These are phyloP conservation scores for Candolleomyces aberdarensis DNA, from an alignment of 768 basidiomycete genomes.

Conservation along the genomic window DNA sequence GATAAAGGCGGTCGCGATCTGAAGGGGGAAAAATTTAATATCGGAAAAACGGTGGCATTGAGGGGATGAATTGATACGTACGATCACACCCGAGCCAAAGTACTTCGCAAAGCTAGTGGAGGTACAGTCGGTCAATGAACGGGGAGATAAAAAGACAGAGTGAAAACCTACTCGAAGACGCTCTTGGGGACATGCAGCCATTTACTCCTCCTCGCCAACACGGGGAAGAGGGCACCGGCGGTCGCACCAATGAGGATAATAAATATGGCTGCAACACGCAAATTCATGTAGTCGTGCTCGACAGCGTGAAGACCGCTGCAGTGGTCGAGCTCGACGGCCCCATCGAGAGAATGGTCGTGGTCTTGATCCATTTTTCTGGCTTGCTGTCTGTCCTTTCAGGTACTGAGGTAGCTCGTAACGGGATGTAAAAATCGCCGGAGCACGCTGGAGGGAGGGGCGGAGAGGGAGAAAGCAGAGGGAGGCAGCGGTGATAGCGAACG, in stretches of 20 bases:
- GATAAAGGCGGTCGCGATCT: slow-evolving; percentile 91
- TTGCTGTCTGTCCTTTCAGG: slow-evolving; percentile 6
- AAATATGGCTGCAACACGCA: slow-evolving; percentile 74
- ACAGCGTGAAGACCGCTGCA: neutral
- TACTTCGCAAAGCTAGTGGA: slow-evolving; percentile 73
- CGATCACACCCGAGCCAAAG: slow-evolving; percentile 88
- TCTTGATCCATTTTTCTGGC: no score
- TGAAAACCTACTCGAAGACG: slow-evolving; percentile 62
- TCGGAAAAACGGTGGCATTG: neutral
- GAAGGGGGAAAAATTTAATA: slow-evolving; percentile 5
- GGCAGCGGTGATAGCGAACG: neutral
- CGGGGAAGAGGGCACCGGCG: slow-evolving; percentile 67
- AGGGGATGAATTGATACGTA: slow-evolving; percentile 29
- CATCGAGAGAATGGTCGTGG: neutral
- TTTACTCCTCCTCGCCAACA: slow-evolving; percentile 51
- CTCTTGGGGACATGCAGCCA: slow-evolving; percentile 55
- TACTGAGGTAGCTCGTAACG: no score
- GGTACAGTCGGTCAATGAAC: slow-evolving; percentile 10
- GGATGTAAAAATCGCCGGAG: no score
- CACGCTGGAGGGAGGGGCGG: neutral
- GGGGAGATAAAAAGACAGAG: neutral
- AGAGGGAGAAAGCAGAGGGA: neutral
- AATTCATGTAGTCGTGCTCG: slow-evolving; percentile 22
- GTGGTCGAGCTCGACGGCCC: neutral
- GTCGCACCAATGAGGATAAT: slow-evolving; percentile 62